A percentile compares a stretch with the other conserved stretches of the same genome.
Evolutionary conservation across 768 basidiomycete species (phyloP).

Genomic region (Artomyces pyxidatus): DNA sequence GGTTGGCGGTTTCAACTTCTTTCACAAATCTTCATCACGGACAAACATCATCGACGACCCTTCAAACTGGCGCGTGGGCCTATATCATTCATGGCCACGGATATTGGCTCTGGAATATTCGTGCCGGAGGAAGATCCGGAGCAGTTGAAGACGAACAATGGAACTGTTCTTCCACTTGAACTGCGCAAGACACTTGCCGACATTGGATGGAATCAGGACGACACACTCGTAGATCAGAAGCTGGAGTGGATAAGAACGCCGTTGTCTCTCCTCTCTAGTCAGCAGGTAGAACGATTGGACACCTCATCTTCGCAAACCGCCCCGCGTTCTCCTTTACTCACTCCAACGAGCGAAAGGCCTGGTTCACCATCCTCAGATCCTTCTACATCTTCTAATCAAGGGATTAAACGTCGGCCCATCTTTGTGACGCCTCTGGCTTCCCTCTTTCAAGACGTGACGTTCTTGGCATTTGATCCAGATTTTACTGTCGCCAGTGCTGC

Average conservation of each 20-base stretch:
- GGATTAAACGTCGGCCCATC: slow-evolving; percentile 52
- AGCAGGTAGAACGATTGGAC: slow-evolving; percentile 47
- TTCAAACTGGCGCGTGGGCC: slow-evolving; percentile 67
- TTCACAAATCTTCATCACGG: slow-evolving; percentile 50
- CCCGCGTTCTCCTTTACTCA: slow-evolving; percentile 21
- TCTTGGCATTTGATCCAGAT: slow-evolving; percentile 45
- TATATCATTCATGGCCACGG: slow-evolving; percentile 67
- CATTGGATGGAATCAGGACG: slow-evolving; percentile 68
- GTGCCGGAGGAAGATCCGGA: slow-evolving; percentile 45
- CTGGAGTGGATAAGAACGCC: slow-evolving; percentile 55
- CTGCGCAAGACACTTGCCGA: slow-evolving; percentile 58
- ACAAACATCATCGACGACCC: slow-evolving; percentile 51
- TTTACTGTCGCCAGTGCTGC: slow-evolving; percentile 48
- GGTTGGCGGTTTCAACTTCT: slow-evolving; percentile 67
- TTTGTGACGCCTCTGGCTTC: slow-evolving; percentile 55
- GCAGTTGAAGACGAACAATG: slow-evolving; percentile 38
- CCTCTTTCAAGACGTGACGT: slow-evolving; percentile 46
- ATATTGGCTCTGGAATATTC: slow-evolving; percentile 59
- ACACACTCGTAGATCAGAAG: slow-evolving; percentile 44
- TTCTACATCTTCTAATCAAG: slow-evolving; percentile 17
- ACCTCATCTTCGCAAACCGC: slow-evolving; percentile 16
- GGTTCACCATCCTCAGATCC: slow-evolving; percentile 22
- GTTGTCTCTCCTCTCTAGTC: slow-evolving; percentile 52
- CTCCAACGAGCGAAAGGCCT: slow-evolving; percentile 21
- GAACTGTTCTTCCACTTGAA: slow-evolving; percentile 47